Evolutionary conservation across 495 filamentous ascomycete species (phyloP).

Genomic region (Aspergillus biplanus): DNA sequence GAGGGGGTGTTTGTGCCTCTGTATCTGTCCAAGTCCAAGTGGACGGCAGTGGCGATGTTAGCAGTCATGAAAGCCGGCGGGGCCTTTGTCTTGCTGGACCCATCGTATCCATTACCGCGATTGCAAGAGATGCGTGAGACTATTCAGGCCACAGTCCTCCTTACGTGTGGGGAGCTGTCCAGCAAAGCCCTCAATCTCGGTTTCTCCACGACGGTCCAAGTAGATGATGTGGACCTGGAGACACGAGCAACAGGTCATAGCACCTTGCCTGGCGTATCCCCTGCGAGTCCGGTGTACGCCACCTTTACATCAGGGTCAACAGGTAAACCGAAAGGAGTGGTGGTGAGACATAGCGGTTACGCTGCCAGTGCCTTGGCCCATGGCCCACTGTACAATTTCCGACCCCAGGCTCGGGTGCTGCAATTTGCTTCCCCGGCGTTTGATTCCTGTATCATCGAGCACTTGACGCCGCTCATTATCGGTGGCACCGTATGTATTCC

Average conservation of each 20-base stretch:
- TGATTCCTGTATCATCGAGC: slow-evolving; percentile 59
- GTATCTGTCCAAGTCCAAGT: slow-evolving; percentile 47
- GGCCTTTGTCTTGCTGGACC: slow-evolving; percentile 50
- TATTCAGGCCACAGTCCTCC: slow-evolving; percentile 14
- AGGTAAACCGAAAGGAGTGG: slow-evolving; percentile 64
- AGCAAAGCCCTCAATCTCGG: slow-evolving; percentile 14
- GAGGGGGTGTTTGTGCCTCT: slow-evolving; percentile 41
- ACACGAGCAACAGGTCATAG: neutral
- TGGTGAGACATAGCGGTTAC: neutral
- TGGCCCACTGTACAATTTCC: neutral
- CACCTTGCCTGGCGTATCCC: slow-evolving; percentile 1
- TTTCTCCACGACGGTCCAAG: neutral
- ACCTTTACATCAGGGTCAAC: slow-evolving; percentile 85
- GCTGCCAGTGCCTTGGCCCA: slow-evolving; percentile 9
- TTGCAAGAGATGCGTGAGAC: slow-evolving; percentile 38
- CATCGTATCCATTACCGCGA: slow-evolving; percentile 45
- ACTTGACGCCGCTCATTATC: slow-evolving; percentile 56
- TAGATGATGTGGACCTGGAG: neutral
- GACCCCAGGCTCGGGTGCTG: slow-evolving; percentile 39
- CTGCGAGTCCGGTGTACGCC: slow-evolving; percentile 19
- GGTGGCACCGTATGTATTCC: slow-evolving; percentile 62
- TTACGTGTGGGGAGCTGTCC: neutral
- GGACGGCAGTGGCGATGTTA: slow-evolving; percentile 40
- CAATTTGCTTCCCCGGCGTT: slow-evolving; percentile 64
- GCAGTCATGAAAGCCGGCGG: slow-evolving; percentile 51